Evolutionary conservation across 2,329 filamentous ascomycete genomes (phyloP), one percentile per base, ranked within the genome.

Genomic region (Colletotrichum salicis): DNA sequence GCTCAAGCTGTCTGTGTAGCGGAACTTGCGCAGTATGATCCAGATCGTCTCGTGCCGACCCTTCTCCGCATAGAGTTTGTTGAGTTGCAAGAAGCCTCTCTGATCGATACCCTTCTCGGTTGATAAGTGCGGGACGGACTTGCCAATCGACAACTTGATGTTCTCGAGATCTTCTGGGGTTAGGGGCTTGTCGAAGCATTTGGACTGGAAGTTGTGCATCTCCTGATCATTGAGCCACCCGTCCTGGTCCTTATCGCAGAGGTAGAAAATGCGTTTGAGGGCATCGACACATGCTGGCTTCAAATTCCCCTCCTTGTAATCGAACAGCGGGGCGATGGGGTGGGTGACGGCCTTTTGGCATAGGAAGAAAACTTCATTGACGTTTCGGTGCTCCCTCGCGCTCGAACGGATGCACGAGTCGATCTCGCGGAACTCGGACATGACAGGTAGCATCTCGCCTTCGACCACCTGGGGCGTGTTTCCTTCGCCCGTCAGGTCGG

Each of bases 391-490:
- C 78, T 97, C 94, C 76, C 94, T 91, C 24, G 96, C 95, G 82
- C 95, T 98, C 10, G 95, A 95, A 67, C 96, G 90, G 79, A 99
- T 98, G 82, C 96, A 99, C 0, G 95, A 97, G 80, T 99, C 96
- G 74, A 99, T 98, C 82, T 98, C 96, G 79, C 97, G 96, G 84
- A 98, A 99, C 83, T 99, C 96, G 73, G 94, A 92, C 96, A 99
- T 98, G 75, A 99, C 92, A 0, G 96, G 96, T 37, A 98, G 87
- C 94, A 99, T 98, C 84, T 99, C 96, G 81, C 98, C 96, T 78
- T 97, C 94, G 57, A 97, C 90, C 10, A 97, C 92, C 80, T 97
- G 94, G 0, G 94, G 89, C 10, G 94, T 94, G 71, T 88, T 93
- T 54, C 90, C 92, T 76, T 93, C 92, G 3, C 89, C 89, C 3